A percentile compares a stretch with the other conserved stretches of the same genome.
phyloP scores from a whole-genome alignment of 2,329 filamentous ascomycete species.

The Phaeoacremonium minimum region DNA sequence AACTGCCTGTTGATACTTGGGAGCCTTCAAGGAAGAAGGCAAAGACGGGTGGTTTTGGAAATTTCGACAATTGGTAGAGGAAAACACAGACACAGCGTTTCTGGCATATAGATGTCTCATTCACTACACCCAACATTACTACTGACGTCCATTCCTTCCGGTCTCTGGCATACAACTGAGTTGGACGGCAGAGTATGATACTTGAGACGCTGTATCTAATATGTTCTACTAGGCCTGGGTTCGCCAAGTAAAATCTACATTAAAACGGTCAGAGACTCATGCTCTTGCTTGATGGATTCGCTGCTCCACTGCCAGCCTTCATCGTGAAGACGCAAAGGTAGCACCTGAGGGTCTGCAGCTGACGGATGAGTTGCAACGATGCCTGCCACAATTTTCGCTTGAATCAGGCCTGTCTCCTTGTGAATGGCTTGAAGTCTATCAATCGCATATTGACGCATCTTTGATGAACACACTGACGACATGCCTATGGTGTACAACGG shows the following conservation, averaged over 20 bases:
- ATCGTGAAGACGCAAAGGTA: background rate
- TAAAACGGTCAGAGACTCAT: too few species aligned
- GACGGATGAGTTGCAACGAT: constrained; percentile 32
- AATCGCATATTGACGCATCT: constrained; percentile 37
- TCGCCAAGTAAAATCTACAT: too few species aligned
- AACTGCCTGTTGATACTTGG: constrained; percentile 55
- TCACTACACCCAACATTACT: too few species aligned
- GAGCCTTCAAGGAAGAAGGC: constrained; percentile 76
- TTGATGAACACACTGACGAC: constrained; percentile 36
- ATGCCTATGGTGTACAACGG: constrained; percentile 44
- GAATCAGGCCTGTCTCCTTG: constrained; percentile 38
- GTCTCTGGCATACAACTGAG: too few species aligned
- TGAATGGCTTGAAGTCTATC: constrained; percentile 39
- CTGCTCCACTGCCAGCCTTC: too few species aligned
- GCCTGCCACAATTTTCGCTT: constrained; percentile 36
- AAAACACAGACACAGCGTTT: background rate
- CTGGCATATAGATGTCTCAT: too few species aligned
- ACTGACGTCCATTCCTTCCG: too few species aligned
- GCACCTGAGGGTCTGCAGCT: constrained; percentile 2
- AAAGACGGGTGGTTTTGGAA: constrained; percentile 79
- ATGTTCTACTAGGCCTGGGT: too few species aligned
- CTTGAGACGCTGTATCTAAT: too few species aligned
- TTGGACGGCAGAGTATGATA: too few species aligned
- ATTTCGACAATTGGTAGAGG: constrained; percentile 87
- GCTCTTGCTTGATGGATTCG: too few species aligned